Evolutionary conservation across 1,284 basidiomycete species (phyloP).

Genomic region (Athelia sp.): DNA sequence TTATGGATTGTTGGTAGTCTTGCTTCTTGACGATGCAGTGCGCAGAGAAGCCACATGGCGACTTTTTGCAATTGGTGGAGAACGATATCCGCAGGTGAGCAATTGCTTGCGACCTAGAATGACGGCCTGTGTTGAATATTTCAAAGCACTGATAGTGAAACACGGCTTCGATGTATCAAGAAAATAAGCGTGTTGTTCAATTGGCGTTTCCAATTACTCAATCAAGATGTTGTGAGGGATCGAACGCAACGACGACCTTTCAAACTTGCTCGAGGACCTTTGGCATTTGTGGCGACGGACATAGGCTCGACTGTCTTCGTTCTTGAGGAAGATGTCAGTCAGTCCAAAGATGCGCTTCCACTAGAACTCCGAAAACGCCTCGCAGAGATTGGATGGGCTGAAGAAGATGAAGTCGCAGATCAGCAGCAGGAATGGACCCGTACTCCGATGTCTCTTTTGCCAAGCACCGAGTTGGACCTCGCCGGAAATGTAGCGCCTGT

Average conservation of each 20-base stretch:
- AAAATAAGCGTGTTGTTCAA: conserved; percentile 50
- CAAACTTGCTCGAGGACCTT: conserved; percentile 56
- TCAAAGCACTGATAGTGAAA: conserved; percentile 38
- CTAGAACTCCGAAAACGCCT: conserved; percentile 57
- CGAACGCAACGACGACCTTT: conserved; percentile 57
- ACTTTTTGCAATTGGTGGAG: conserved; percentile 45
- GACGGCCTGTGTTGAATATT: not conserved
- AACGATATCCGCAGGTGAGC: conserved; percentile 52
- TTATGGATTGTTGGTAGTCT: conserved; percentile 32
- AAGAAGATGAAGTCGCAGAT: conserved; percentile 50
- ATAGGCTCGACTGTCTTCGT: conserved; percentile 58
- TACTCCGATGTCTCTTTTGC: conserved; percentile 61
- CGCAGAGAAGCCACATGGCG: conserved; percentile 52
- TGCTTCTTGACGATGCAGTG: conserved; percentile 69
- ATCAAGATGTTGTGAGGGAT: conserved; percentile 56
- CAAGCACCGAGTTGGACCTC: conserved; percentile 48
- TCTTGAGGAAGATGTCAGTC: conserved; percentile 46
- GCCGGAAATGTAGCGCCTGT: conserved; percentile 23
- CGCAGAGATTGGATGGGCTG: conserved; percentile 67
- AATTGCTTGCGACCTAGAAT: not conserved
- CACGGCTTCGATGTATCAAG: conserved; percentile 44
- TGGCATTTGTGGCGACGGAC: conserved; percentile 66
- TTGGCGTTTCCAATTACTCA: conserved; percentile 63
- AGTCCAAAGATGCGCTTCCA: conserved; percentile 49
- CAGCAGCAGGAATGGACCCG: conserved; percentile 51